Evolutionary conservation across 495 filamentous ascomycete genomes (phyloP), one percentile per base, ranked within the genome.

Genomic region (Geopyxis carbonaria): DNA sequence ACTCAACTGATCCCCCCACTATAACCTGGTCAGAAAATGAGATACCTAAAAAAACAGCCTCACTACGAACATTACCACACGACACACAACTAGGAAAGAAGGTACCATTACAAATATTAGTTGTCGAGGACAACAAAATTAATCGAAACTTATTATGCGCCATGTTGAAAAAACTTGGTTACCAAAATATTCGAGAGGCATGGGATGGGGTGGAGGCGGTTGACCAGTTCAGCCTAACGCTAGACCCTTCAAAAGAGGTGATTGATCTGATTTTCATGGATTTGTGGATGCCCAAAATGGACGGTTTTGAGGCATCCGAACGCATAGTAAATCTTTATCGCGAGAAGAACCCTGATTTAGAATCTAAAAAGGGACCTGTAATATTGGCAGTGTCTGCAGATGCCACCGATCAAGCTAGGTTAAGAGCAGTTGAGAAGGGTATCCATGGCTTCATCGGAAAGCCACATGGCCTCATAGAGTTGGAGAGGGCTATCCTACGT

Each of bases 241-340:
- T 65, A 4, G 42, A 53, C 7, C 47, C 52, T 3, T 31, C 46
- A 0, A 55, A 28, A 37, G 48, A 38, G 47, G 61, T 44, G 4
- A 71, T 84, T 43, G 70, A 83, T 51, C 64, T 78, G 0, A 64
- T 86, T 15, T 56, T 84, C 20, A 86, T 86, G 80, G 80, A 86
- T 56, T 65, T 86, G 4, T 86, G 80, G 80, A 86, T 86, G 80
- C 80, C 80, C 2, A 64, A 72, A 41, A 79, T 83, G 72, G 80
- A 86, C 48, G 80, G 80, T 2, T 84, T 80, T 40, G 73, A 84
- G 53, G 80, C 80, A 4, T 72, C 79, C 0, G 63, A 68, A 34
- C 57, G 58, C 19, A 86, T 86, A 41, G 56, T 76, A n/a, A 57
- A 64, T 37, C 62, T 75, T 55, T 57, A 64, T 24, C 48, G 59